phyloP scores from a whole-genome alignment of 23 red algal genomes.

The Gracilaria caudata region DNA sequence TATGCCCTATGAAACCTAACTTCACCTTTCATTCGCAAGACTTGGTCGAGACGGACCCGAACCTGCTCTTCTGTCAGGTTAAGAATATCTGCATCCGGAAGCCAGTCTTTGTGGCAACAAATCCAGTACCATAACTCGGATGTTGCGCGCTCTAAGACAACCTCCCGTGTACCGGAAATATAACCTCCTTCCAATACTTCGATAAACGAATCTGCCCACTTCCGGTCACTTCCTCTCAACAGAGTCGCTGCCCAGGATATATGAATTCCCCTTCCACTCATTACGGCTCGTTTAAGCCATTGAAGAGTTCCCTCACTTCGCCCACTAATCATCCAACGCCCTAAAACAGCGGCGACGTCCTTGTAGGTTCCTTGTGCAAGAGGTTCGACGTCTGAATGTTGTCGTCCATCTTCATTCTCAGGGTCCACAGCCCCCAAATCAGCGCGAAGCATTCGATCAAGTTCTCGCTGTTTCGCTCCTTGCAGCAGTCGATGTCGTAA shows the following conservation, averaged over 20 bases:
- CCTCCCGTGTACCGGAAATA: conserved; percentile 33
- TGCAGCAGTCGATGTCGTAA: conserved; percentile 6
- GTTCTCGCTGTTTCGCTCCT: background rate
- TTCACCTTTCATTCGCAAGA: conserved; percentile 1
- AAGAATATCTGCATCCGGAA: conserved; percentile 12
- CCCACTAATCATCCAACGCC: conserved; percentile 42
- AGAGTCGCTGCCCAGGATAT: conserved; percentile 5
- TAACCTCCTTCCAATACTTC: conserved; percentile 14
- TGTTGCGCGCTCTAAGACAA: conserved; percentile 22
- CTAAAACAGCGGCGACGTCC: conserved; percentile 47
- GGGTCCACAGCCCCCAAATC: conserved; percentile 10
- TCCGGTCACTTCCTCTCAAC: conserved; percentile 17
- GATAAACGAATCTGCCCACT: conserved; percentile 42
- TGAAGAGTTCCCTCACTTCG: conserved; percentile 20
- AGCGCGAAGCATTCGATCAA: conserved; percentile 28
- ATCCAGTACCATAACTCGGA: conserved; percentile 51
- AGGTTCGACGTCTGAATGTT: conserved; percentile 9
- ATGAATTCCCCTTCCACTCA: conserved; percentile 12
- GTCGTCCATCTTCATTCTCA: background rate
- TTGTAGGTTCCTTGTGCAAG: background rate
- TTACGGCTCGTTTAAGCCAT: conserved; percentile 34
- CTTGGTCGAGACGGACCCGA: background rate
- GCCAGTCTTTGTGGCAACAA: conserved; percentile 14
- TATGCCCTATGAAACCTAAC: background rate
- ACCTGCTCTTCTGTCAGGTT: conserved; percentile 26